Conservation (phyloP, 768 basidiomycete genomes). For the Amyloporia xantha region DNA sequence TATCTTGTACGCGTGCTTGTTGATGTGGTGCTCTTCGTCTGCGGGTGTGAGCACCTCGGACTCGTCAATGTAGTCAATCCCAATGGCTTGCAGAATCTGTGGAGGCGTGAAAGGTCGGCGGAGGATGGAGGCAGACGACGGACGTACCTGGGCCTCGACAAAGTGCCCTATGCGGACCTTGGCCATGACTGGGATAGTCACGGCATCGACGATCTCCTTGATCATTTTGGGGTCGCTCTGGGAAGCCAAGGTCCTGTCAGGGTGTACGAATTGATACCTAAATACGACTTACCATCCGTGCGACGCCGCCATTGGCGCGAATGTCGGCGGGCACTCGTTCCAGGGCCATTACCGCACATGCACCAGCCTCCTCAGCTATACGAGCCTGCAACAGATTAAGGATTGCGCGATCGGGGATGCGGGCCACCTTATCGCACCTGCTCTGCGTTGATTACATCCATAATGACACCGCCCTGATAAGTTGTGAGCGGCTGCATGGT, state of each 20-base stretch:
- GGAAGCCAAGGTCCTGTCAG: neutral
- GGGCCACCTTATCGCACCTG: conserved; percentile 39
- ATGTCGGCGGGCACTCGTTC: conserved; percentile 96
- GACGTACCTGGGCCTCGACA: conserved; percentile 83
- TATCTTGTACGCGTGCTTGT: conserved; percentile 92
- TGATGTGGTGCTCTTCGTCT: conserved; percentile 94
- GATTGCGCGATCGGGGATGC: too few species aligned
- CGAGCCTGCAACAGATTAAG: conserved; percentile 58
- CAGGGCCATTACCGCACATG: conserved; percentile 96
- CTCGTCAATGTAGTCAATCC: conserved; percentile 96
- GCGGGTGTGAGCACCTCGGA: conserved; percentile 93
- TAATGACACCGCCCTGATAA: conserved; percentile 76
- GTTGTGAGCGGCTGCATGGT: neutral
- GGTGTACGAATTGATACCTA: too few species aligned
- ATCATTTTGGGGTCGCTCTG: conserved; percentile 95
- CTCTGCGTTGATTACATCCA: conserved; percentile 89
- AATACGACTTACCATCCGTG: conserved; percentile 82
- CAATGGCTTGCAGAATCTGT: conserved; percentile 88
- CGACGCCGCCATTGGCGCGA: conserved; percentile 85
- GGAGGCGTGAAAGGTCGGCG: neutral
- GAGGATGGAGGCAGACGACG: neutral
- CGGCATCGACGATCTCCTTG: conserved; percentile 90
- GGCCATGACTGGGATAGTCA: conserved; percentile 96
- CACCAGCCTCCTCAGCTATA: conserved; percentile 95
- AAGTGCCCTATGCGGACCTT: conserved; percentile 96